A percentile compares a stretch with the other conserved stretches of the same genome.
Conservation (phyloP, 2,329 filamentous ascomycete genomes). For the Trichoderma atroviride region DNA sequence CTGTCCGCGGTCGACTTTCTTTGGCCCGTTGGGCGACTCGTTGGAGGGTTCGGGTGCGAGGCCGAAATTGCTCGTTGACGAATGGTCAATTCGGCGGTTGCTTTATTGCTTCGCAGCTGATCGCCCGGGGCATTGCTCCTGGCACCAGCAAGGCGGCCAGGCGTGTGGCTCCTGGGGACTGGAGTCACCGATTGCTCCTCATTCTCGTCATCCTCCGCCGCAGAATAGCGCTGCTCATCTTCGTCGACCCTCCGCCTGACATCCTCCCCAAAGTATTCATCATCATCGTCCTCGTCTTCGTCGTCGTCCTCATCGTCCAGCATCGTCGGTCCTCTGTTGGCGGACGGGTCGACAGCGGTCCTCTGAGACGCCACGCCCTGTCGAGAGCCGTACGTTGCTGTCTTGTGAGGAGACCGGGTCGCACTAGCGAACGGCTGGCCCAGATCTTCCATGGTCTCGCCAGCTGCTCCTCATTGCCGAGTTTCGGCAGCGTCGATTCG, state of each 20-base stretch:
- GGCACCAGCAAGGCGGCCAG: constrained; percentile 61
- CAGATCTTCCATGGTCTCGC: constrained; percentile 49
- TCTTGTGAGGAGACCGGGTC: constrained; percentile 40
- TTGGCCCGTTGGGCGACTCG: constrained; percentile 29
- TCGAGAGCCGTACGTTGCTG: constrained; percentile 20
- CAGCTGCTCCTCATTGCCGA: constrained; percentile 38
- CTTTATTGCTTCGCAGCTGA: constrained; percentile 46
- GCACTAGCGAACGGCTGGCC: constrained; percentile 38
- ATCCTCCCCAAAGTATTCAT: not conserved
- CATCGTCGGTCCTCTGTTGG: constrained; percentile 34
- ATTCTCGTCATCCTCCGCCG: not conserved
- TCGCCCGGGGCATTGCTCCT: constrained; percentile 53
- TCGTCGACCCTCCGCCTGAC: constrained; percentile 11
- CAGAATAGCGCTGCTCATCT: constrained; percentile 25
- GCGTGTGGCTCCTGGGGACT: constrained; percentile 61
- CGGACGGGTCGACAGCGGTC: constrained; percentile 45
- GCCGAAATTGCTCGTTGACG: constrained; percentile 59
- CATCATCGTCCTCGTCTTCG: constrained; percentile 38
- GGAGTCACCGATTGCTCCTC: constrained; percentile 34
- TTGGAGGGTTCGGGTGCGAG: constrained; percentile 39
- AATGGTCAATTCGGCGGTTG: constrained; percentile 54
- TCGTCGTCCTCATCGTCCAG: constrained; percentile 42
- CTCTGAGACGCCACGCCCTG: constrained; percentile 56
- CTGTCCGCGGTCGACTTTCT: constrained; percentile 38
- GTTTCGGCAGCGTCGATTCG: constrained; percentile 25